These are phyloP conservation scores for Dothideomycetes sp. DNA, from an alignment of 2,329 filamentous ascomycete species.

Conservation along the genomic window DNA sequence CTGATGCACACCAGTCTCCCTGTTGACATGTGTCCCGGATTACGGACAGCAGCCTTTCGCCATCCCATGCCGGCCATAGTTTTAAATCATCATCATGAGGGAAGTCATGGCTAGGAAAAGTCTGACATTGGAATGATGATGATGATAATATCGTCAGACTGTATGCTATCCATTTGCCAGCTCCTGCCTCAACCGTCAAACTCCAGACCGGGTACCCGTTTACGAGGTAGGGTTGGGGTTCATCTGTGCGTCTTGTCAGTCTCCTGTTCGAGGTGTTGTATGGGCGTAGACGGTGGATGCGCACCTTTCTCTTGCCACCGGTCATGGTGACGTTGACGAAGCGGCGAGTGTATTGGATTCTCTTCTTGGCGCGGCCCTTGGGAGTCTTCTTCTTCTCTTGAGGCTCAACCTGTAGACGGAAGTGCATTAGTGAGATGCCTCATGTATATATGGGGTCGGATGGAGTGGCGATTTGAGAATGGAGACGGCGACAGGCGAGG, in stretches of 20 bases:
- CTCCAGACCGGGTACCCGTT: conserved; percentile 14
- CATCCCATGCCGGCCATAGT: conserved; percentile 9
- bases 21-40: conserved; percentile 10
- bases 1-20: conserved; percentile 12
- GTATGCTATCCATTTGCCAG: conserved; percentile 11
- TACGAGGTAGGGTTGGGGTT: conserved; percentile 77
- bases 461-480: neutral
- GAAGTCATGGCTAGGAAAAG: conserved; percentile 9
- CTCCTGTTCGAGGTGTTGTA: conserved; percentile 27
- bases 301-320: conserved; percentile 96
- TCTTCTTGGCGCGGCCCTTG: conserved; percentile 97
- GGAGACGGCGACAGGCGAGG: neutral
- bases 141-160: conserved; percentile 7
- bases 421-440: conserved; percentile 20
- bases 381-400: conserved; percentile 96
- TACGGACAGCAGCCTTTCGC: conserved; percentile 9
- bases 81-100: conserved; percentile 13
- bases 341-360: conserved; percentile 88
- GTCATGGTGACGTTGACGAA: conserved; percentile 98
- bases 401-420: conserved; percentile 58
- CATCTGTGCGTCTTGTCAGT: conserved; percentile 48
- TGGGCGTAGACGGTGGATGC: conserved; percentile 25
- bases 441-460: too few species aligned
- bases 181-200: conserved; percentile 10
- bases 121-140: conserved; percentile 9